A percentile compares a stretch with the other conserved stretches of the same genome.
Evolutionary conservation across 495 filamentous ascomycete genomes (phyloP).

Genomic region (Aspergillus olivimuriae): DNA sequence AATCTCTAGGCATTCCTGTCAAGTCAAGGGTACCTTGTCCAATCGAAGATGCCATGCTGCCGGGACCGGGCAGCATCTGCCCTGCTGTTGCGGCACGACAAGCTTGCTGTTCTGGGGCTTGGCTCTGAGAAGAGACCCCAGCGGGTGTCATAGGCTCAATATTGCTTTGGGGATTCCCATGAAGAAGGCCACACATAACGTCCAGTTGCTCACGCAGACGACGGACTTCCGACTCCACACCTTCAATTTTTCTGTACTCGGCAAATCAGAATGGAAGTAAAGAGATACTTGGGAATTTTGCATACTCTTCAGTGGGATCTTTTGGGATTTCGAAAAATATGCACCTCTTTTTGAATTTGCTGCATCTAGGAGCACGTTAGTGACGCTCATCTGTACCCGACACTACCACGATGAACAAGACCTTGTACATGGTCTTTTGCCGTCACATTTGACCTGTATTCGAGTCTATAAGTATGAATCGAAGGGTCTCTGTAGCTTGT

Average conservation of each 20-base stretch:
- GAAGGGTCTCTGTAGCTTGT: not conserved
- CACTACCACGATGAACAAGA: slow-evolving; percentile 1
- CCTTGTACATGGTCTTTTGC: slow-evolving; percentile 34
- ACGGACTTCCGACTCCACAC: slow-evolving; percentile 28
- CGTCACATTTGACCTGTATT: slow-evolving; percentile 32
- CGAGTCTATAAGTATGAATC: not conserved
- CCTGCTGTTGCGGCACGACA: slow-evolving; percentile 2
- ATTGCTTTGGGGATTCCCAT: not conserved
- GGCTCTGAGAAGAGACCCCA: not conserved
- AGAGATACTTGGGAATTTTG: not conserved
- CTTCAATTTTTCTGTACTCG: slow-evolving; percentile 22
- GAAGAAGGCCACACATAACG: slow-evolving; percentile 22
- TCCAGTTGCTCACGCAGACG: slow-evolving; percentile 23
- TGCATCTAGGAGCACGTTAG: slow-evolving; percentile 18
- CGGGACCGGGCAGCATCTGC: slow-evolving; percentile 7
- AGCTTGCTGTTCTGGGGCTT: slow-evolving; percentile 2
- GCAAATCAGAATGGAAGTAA: not conserved
- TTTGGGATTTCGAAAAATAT: slow-evolving; percentile 33
- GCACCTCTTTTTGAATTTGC: slow-evolving; percentile 28
- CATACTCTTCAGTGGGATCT: slow-evolving; percentile 28
- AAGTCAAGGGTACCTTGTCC: no score
- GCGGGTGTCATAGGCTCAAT: not conserved
- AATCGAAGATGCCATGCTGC: no score
- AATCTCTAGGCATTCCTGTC: no score
- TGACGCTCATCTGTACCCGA: not conserved